A percentile compares a stretch with the other conserved stretches of the same genome.
These are phyloP conservation scores for Yarrowia sp. DNA, from an alignment of 805 yeast species.

Conservation along the genomic window DNA sequence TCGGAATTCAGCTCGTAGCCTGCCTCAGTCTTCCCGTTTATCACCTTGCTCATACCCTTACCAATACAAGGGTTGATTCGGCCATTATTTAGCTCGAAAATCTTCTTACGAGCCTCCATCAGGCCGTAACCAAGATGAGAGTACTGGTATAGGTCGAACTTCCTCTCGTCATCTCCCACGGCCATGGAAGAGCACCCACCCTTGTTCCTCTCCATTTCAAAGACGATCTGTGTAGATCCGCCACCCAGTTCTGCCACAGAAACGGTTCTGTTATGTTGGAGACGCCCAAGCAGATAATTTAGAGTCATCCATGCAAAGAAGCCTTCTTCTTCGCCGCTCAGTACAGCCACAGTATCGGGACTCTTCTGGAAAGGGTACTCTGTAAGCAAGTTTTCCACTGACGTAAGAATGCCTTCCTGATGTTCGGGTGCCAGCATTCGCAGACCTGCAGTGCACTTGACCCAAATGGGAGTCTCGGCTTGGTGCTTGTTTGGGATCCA, in stretches of 20 bases:
- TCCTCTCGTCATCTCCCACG: slow-evolving; percentile 57
- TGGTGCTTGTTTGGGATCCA: slow-evolving; percentile 68
- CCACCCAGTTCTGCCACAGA: slow-evolving; percentile 98
- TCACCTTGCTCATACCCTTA: slow-evolving; percentile 13
- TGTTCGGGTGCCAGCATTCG: slow-evolving; percentile 74
- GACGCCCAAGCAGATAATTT: slow-evolving; percentile 59
- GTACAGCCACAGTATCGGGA: slow-evolving; percentile 78
- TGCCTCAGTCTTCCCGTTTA: not conserved
- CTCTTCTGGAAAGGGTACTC: slow-evolving; percentile 77
- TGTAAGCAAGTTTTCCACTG: slow-evolving; percentile 68
- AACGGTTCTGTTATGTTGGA: slow-evolving; percentile 70
- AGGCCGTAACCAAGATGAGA: slow-evolving; percentile 95
- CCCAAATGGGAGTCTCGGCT: slow-evolving; percentile 76
- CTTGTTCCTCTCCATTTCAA: slow-evolving; percentile 63
- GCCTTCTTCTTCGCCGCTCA: slow-evolving; percentile 96
- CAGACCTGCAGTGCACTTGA: slow-evolving; percentile 96
- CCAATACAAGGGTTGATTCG: slow-evolving; percentile 32
- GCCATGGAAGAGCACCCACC: slow-evolving; percentile 37
- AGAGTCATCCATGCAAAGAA: slow-evolving; percentile 97
- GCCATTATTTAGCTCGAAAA: slow-evolving; percentile 44
- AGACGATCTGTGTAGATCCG: slow-evolving; percentile 97
- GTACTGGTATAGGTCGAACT: slow-evolving; percentile 88
- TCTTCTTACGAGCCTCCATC: slow-evolving; percentile 86
- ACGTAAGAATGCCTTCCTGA: slow-evolving; percentile 62
- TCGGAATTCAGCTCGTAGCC: not conserved